Percentiles rank a stretch among this genome's conserved stretches.
Evolutionary conservation across 345 rosid species (phyloP).

Genomic region (Pugionium cornutum): DNA sequence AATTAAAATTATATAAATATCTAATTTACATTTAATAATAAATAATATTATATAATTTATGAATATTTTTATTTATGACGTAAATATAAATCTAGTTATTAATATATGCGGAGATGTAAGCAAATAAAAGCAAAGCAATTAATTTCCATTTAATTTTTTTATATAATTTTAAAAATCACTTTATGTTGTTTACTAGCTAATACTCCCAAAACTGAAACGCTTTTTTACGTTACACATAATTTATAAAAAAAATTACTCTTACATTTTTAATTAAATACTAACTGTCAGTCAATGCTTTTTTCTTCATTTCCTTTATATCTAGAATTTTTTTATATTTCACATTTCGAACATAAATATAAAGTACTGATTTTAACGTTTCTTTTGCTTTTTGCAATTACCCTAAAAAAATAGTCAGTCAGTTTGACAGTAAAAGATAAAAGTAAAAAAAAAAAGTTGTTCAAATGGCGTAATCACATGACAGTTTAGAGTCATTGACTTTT

Average conservation of each 20-base stretch:
- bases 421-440: slow-evolving; percentile 31
- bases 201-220: not conserved
- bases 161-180: not conserved
- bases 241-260: not conserved
- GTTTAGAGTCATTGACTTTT: slow-evolving; percentile 40
- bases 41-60: no score
- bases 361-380: not conserved
- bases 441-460: slow-evolving; percentile 15
- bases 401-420: slow-evolving; percentile 10
- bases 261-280: not conserved
- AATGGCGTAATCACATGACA: slow-evolving; percentile 38
- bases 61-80: no score
- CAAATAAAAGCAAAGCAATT: slow-evolving; percentile 19
- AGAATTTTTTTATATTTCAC: slow-evolving; percentile 11
- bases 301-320: slow-evolving; percentile 21
- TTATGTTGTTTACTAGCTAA: slow-evolving; percentile 25
- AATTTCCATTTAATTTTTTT: not conserved
- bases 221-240: slow-evolving; percentile 28
- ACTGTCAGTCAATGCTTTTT: slow-evolving; percentile 22
- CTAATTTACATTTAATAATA: no score
- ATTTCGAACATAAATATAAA: not conserved
- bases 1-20: no score
- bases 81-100: not conserved
- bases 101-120: not conserved
- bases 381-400: not conserved